These are phyloP conservation scores for Calocera cornea DNA, from an alignment of 768 basidiomycete genomes.

Conservation along the genomic window DNA sequence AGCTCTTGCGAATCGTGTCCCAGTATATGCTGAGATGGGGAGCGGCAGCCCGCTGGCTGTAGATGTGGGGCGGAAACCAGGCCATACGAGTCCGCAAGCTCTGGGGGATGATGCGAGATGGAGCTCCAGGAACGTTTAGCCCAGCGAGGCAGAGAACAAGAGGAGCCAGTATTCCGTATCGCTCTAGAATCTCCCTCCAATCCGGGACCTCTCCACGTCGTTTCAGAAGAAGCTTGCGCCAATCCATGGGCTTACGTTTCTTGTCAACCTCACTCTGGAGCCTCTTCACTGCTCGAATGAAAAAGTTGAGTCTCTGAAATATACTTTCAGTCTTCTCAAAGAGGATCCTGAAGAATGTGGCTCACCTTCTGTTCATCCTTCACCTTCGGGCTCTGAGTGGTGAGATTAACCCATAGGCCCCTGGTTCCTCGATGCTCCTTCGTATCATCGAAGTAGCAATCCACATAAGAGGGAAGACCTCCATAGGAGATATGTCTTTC, in stretches of 20 bases:
- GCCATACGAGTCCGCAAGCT: not conserved
- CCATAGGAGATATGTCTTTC: not conserved
- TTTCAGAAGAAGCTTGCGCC: not conserved
- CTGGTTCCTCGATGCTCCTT: not conserved
- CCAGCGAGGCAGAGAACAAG: not conserved
- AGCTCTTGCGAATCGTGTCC: not conserved
- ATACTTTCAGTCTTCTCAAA: not conserved
- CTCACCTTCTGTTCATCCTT: not conserved
- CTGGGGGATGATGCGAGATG: not conserved
- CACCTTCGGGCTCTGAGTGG: not conserved
- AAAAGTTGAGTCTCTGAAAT: not conserved
- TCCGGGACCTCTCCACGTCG: not conserved
- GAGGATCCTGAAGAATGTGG: not conserved
- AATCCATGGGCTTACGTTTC: not conserved
- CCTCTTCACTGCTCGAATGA: not conserved
- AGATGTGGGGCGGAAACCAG: not conserved
- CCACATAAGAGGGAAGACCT: not conserved
- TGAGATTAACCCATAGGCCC: not conserved
- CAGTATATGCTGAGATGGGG: not conserved
- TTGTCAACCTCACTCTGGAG: not conserved
- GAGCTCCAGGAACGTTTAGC: not conserved
- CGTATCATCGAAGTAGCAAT: not conserved
- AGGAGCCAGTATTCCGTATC: not conserved
- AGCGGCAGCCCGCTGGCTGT: not conserved
- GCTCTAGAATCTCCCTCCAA: not conserved